Conservation (phyloP, 192 early-diverging fungal genomes). For the Linnemannia elongata region DNA sequence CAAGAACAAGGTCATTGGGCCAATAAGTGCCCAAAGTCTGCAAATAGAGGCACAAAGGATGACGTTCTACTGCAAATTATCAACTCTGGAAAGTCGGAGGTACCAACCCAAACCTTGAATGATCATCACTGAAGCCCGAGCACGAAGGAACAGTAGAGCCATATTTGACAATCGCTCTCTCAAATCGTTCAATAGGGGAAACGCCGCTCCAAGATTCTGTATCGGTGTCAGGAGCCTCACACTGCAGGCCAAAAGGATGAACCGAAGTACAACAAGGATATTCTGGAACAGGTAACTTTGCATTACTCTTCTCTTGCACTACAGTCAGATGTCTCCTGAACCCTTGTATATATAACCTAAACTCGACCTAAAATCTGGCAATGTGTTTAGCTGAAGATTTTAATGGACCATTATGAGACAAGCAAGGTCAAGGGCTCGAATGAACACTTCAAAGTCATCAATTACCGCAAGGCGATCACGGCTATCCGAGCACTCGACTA, state of each 20-base stretch:
- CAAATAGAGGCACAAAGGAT: conserved; percentile 8
- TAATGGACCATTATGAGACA: conserved; percentile 47
- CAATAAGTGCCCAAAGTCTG: conserved; percentile 8
- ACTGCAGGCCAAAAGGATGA: conserved; percentile 26
- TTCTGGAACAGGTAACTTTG: conserved; percentile 42
- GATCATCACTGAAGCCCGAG: not conserved
- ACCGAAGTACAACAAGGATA: conserved; percentile 37
- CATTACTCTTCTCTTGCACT: not conserved
- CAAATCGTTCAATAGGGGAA: not conserved
- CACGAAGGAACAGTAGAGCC: not conserved
- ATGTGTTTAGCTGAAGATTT: conserved; percentile 27
- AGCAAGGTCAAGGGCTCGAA: conserved; percentile 38
- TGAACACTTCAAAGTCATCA: conserved; percentile 51
- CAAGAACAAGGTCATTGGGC: conserved; percentile 30
- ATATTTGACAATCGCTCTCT: not conserved
- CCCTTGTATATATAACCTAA: not conserved
- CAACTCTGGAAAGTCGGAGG: conserved; percentile 45
- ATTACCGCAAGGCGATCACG: conserved; percentile 54
- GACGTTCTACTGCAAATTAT: conserved; percentile 44
- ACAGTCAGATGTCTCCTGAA: not conserved
- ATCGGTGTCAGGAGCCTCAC: conserved; percentile 38
- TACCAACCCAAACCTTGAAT: not conserved
- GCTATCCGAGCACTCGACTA: conserved; percentile 52
- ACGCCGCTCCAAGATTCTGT: conserved; percentile 12
- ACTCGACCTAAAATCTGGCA: not conserved